Evolutionary conservation across 106 monocot species (phyloP).

Genomic region (Platanthera zijinensis): DNA sequence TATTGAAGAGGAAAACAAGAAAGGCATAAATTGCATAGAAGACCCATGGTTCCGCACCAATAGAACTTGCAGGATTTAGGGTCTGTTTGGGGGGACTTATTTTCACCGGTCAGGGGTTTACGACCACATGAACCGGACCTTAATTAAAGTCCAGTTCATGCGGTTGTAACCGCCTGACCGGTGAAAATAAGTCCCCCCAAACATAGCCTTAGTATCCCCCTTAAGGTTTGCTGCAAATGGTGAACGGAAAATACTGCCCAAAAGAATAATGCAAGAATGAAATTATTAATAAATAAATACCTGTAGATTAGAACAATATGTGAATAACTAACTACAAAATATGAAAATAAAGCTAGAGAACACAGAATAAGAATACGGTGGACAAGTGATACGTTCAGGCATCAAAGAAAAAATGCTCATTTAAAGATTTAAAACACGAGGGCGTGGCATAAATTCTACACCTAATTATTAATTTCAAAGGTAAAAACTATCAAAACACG

Average conservation of each 20-base stretch:
- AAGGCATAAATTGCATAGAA: slow-evolving; percentile 81
- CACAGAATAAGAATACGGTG: not conserved
- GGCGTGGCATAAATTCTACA: too few species aligned
- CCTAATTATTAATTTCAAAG: too few species aligned
- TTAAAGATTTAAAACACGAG: not conserved
- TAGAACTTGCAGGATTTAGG: slow-evolving; percentile 69
- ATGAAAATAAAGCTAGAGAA: not conserved
- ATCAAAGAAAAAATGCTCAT: not conserved
- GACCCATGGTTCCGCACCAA: slow-evolving; percentile 88
- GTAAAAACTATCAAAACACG: too few species aligned
- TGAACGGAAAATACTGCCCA: slow-evolving; percentile 70
- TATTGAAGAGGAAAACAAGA: slow-evolving; percentile 92
- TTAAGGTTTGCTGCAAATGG: slow-evolving; percentile 86
- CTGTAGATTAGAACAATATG: not conserved
- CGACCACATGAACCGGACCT: too few species aligned
- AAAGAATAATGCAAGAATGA: slow-evolving; percentile 5
- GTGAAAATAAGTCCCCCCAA: too few species aligned
- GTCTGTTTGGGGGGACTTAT: too few species aligned
- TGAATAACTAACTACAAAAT: not conserved
- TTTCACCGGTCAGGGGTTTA: too few species aligned
- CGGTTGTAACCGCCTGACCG: too few species aligned
- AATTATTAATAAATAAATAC: not conserved
- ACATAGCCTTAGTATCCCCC: too few species aligned
- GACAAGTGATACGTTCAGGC: not conserved
- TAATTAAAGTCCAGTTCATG: too few species aligned